Conservation (phyloP, 768 basidiomycete genomes). For the Rhodotorula kratochvilovae region DNA sequence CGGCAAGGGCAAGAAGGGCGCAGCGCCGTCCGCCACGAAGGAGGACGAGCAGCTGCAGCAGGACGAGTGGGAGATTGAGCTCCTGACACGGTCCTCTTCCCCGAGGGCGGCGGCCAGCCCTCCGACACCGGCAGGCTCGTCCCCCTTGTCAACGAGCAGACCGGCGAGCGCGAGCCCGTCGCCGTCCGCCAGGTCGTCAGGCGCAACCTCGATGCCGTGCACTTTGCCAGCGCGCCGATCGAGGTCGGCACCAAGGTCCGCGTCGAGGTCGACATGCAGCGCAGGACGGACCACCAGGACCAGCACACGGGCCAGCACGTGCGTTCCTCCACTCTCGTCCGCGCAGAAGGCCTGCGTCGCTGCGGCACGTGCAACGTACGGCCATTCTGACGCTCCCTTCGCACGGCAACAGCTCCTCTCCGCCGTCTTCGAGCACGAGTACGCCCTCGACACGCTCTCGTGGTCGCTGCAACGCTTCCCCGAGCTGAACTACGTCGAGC, state of each 20-base stretch:
- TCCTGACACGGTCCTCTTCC: slow-evolving; percentile 76
- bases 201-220: slow-evolving; percentile 68
- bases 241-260: slow-evolving; percentile 56
- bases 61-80: slow-evolving; percentile 60
- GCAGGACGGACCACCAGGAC: slow-evolving; percentile 73
- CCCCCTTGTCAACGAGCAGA: slow-evolving; percentile 43
- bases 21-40: slow-evolving; percentile 50
- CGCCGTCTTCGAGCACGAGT: slow-evolving; percentile 60
- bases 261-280: slow-evolving; percentile 59
- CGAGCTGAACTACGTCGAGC: slow-evolving; percentile 68
- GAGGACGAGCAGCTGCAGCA: slow-evolving; percentile 43
- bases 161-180: slow-evolving; percentile 52
- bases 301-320: slow-evolving; percentile 77
- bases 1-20: slow-evolving; percentile 52
- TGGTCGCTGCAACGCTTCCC: slow-evolving; percentile 74
- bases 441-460: slow-evolving; percentile 63
- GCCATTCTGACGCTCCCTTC: background rate
- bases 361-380: too few relatives aligned
- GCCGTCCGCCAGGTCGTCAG: slow-evolving; percentile 64
- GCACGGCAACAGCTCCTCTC: slow-evolving; percentile 53
- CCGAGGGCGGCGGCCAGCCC: slow-evolving; percentile 74
- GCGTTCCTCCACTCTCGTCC: slow-evolving; percentile 44
- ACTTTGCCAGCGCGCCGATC: slow-evolving; percentile 60
- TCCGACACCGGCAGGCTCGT: slow-evolving; percentile 64
- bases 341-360: too few relatives aligned